Conservation (phyloP, 768 basidiomycete genomes). For the Pisolithus tinctorius region DNA sequence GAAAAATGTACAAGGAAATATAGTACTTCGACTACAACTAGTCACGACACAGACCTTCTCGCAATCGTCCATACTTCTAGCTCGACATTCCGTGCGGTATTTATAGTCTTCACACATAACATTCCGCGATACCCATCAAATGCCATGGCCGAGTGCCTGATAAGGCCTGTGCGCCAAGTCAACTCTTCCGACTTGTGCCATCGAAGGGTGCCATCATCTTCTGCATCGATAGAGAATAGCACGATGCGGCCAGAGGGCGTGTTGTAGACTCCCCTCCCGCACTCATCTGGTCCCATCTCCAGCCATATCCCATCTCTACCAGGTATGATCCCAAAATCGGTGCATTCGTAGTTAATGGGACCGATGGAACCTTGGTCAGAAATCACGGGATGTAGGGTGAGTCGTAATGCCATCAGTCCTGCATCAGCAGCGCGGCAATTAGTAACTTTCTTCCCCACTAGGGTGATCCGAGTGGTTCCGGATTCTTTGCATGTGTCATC, state of each 20-base stretch:
- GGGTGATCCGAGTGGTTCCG: not conserved
- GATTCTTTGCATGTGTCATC: not conserved
- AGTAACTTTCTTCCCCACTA: not conserved
- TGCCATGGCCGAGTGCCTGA: not conserved
- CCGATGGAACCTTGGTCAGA: not conserved
- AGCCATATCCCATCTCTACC: not conserved
- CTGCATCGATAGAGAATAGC: not conserved
- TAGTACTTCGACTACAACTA: too few relatives aligned
- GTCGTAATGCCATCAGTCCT: not conserved
- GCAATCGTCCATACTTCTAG: not conserved
- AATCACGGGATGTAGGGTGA: not conserved
- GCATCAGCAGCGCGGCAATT: not conserved
- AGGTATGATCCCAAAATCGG: not conserved
- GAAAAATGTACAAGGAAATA: too few relatives aligned
- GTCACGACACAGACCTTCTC: not conserved
- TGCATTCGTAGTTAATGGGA: not conserved
- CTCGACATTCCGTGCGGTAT: not conserved
- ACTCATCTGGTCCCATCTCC: constrained; percentile 3
- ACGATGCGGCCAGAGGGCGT: not conserved
- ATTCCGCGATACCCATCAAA: constrained; percentile 5
- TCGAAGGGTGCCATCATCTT: not conserved
- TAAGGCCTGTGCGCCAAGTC: not conserved
- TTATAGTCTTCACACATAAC: not conserved
- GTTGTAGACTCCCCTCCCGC: constrained; percentile 1
- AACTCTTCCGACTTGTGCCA: not conserved